phyloP scores from a whole-genome alignment of 2,329 filamentous ascomycete genomes.

The Phoma herbarum region DNA sequence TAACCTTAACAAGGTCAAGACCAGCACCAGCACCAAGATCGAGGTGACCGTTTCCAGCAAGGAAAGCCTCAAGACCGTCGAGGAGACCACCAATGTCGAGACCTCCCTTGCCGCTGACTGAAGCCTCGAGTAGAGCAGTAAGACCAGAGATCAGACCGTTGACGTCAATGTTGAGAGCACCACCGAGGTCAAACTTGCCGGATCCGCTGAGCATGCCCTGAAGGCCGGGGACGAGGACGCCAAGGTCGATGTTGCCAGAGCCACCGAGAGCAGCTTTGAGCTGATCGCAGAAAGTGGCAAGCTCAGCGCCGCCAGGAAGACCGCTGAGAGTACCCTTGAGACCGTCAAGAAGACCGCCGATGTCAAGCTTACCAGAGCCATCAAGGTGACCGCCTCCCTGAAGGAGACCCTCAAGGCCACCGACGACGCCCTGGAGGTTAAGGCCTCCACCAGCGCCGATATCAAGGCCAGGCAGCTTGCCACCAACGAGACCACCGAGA shows the following conservation, averaged over 20 bases:
- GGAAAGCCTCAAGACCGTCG: conserved; percentile 13
- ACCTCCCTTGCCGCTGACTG: conserved; percentile 11
- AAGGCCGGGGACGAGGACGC: conserved; percentile 5
- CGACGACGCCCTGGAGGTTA: conserved; percentile 11
- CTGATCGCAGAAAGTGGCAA: conserved; percentile 14
- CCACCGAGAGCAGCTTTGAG: conserved; percentile 12
- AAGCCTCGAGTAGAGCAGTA: conserved; percentile 8
- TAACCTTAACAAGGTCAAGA: conserved; percentile 8
- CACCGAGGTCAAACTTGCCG: conserved; percentile 14
- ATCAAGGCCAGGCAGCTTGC: conserved; percentile 9
- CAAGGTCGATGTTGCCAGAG: conserved; percentile 13
- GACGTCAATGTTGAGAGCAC: conserved; percentile 18
- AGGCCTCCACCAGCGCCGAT: conserved; percentile 9
- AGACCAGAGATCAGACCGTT: conserved; percentile 9
- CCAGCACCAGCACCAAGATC: conserved; percentile 8
- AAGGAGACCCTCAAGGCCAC: conserved; percentile 9
- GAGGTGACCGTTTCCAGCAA: conserved; percentile 13
- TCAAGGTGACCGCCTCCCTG: conserved; percentile 10
- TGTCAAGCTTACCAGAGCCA: conserved; percentile 12
- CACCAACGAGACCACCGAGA: conserved; percentile 13
- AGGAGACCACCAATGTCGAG: conserved; percentile 13
- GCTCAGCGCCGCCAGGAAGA: conserved; percentile 13
- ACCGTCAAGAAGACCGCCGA: conserved; percentile 15
- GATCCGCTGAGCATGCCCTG: conserved; percentile 11
- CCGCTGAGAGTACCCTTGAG: conserved; percentile 11